A percentile compares a stretch with the other conserved stretches of the same genome.
Evolutionary conservation across 176 grass and related monocot genomes (phyloP).

Genomic region (bread wheat (Triticum aestivum)): DNA sequence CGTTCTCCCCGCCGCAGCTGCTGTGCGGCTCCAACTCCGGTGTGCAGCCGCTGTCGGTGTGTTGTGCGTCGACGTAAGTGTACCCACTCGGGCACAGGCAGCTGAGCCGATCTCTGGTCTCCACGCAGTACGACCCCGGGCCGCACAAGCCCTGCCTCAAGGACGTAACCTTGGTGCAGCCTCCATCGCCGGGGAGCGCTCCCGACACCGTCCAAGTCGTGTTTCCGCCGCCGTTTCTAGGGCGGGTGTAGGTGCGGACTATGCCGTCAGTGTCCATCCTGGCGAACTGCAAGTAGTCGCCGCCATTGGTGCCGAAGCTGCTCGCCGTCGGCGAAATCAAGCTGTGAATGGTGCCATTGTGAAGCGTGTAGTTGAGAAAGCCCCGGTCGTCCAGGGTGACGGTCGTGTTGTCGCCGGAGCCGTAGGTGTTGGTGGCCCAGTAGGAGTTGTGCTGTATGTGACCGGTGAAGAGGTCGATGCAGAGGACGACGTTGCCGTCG

Average conservation of each 20-base stretch:
- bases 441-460: conserved; percentile 5
- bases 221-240: not conserved
- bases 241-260: conserved; percentile 12
- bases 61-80: not conserved
- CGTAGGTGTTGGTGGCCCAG: conserved; percentile 11
- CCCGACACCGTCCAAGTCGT: not conserved
- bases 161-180: conserved; percentile 16
- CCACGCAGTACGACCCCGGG: not conserved
- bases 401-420: not conserved
- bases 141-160: conserved; percentile 25
- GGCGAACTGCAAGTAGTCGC: not conserved
- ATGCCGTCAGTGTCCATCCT: conserved; percentile 29
- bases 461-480: not conserved
- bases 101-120: not conserved
- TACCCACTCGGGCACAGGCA: conserved; percentile 24
- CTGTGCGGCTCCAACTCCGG: conserved; percentile 19
- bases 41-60: conserved; percentile 13
- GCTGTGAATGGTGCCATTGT: not conserved
- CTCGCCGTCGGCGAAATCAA: not conserved
- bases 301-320: not conserved
- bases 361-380: conserved; percentile 11
- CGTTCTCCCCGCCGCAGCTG: not conserved
- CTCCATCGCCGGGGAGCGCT: not conserved
- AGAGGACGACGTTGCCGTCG: conserved; percentile 42
- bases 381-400: not conserved